Evolutionary conservation across 352 stramenopile genomes (phyloP).

Genomic region (Globisporangium recalcitrans): DNA sequence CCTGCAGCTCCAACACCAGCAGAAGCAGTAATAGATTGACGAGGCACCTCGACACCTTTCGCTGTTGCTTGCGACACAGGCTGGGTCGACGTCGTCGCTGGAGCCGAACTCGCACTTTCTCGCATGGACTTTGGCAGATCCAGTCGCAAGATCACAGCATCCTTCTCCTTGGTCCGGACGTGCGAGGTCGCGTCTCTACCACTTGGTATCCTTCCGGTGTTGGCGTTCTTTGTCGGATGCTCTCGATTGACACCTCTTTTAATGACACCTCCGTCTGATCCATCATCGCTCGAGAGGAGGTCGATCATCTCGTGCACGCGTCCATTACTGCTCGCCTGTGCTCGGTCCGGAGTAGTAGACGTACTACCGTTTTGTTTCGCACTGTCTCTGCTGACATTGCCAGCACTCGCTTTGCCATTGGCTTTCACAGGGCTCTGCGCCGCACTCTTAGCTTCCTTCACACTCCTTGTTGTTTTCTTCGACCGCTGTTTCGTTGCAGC

Average conservation of each 20-base stretch:
- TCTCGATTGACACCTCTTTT: not conserved
- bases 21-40: not conserved
- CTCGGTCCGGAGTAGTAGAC: not conserved
- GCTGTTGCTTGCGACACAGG: not conserved
- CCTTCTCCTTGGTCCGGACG: not conserved
- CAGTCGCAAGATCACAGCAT: not conserved
- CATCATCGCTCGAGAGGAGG: slow-evolving; percentile 27
- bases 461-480: slow-evolving; percentile 13
- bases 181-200: not conserved
- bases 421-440: not conserved
- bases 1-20: not conserved
- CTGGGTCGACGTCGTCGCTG: not conserved
- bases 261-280: not conserved
- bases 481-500: slow-evolving; percentile 2
- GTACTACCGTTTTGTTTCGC: not conserved
- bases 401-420: not conserved
- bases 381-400: not conserved
- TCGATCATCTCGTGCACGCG: slow-evolving; percentile 19
- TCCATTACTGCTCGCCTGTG: slow-evolving; percentile 2
- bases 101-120: not conserved
- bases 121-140: slow-evolving; percentile 1
- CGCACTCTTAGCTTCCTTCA: not conserved
- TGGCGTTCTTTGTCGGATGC: not conserved
- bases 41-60: not conserved
- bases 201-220: not conserved